Evolutionary conservation across 2,329 filamentous ascomycete genomes (phyloP).

Genomic region (Ascochyta rabiei): DNA sequence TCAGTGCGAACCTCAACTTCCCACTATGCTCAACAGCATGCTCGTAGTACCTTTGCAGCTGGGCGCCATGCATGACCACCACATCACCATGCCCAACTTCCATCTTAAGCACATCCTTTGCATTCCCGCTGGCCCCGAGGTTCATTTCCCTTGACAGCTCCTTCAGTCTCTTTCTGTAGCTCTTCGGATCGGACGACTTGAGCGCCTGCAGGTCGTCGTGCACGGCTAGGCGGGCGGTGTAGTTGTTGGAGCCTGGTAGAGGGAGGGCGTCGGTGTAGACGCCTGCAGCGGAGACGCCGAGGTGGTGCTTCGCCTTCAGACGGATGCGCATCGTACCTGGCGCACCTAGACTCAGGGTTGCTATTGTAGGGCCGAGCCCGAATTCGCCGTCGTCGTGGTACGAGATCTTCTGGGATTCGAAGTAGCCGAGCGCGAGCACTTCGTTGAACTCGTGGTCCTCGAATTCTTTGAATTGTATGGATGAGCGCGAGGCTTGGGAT

Average conservation of each 20-base stretch:
- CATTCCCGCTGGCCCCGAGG: constrained; percentile 37
- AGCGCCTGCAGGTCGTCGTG: constrained; percentile 38
- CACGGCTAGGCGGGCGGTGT: constrained; percentile 40
- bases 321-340: constrained; percentile 64
- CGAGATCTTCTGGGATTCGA: constrained; percentile 63
- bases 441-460: constrained; percentile 63
- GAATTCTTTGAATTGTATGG: background rate
- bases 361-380: constrained; percentile 67
- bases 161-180: constrained; percentile 36
- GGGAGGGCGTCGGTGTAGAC: constrained; percentile 42
- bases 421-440: constrained; percentile 66
- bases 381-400: constrained; percentile 72
- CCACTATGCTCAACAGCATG: constrained; percentile 61
- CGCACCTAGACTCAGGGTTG: constrained; percentile 63
- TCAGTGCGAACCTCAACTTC: constrained; percentile 62
- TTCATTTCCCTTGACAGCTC: constrained; percentile 48
- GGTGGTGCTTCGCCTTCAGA: constrained; percentile 59
- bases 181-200: constrained; percentile 20
- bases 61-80: constrained; percentile 66
- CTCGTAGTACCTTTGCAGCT: constrained; percentile 66
- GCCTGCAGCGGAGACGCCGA: constrained; percentile 43
- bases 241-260: constrained; percentile 37
- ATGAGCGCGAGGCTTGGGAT: background rate
- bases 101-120: constrained; percentile 52
- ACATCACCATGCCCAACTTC: constrained; percentile 68